A percentile compares a stretch with the other conserved stretches of the same genome.
phyloP scores from a whole-genome alignment of 2,329 filamentous ascomycete genomes.

The Nectriaceae sp. region DNA sequence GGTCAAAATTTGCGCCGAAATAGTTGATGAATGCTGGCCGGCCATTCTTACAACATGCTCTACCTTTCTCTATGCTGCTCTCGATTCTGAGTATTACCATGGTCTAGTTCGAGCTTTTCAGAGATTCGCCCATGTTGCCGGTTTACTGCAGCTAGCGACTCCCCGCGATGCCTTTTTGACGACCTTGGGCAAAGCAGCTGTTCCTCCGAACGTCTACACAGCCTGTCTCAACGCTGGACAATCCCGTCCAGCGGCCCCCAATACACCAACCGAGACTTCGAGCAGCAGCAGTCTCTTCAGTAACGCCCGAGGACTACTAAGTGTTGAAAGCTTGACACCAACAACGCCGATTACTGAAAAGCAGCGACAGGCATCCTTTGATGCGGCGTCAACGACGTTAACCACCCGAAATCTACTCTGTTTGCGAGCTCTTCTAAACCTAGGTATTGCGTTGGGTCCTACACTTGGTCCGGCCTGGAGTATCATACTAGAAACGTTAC shows the following conservation, averaged over 20 bases:
- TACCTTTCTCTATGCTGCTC: slow-evolving; percentile 86
- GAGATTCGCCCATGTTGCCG: slow-evolving; percentile 92
- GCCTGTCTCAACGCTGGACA: slow-evolving; percentile 56
- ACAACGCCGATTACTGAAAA: slow-evolving; percentile 58
- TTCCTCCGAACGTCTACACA: slow-evolving; percentile 76
- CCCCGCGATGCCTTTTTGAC: slow-evolving; percentile 94
- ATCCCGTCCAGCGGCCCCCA: slow-evolving; percentile 44
- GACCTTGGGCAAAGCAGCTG: slow-evolving; percentile 88
- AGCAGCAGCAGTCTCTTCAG: slow-evolving; percentile 63
- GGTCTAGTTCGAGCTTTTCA: slow-evolving; percentile 90
- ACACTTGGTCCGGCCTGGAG: slow-evolving; percentile 84
- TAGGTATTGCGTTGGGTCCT: slow-evolving; percentile 91
- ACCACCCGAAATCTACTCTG: slow-evolving; percentile 91
- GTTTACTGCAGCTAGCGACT: slow-evolving; percentile 78
- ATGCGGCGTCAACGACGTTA: slow-evolving; percentile 57
- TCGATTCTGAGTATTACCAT: slow-evolving; percentile 95
- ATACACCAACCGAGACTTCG: slow-evolving; percentile 48
- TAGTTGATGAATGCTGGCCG: slow-evolving; percentile 94
- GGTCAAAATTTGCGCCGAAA: slow-evolving; percentile 74
- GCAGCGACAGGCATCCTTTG: slow-evolving; percentile 60
- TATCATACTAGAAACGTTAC: slow-evolving; percentile 87
- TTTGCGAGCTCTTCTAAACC: slow-evolving; percentile 85
- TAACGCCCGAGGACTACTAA: slow-evolving; percentile 72
- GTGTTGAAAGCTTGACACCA: slow-evolving; percentile 69
- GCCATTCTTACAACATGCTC: slow-evolving; percentile 93